Base-by-base conservation (phyloP, 306 rosid genomes). In the Canavalia gladiata region DNA sequence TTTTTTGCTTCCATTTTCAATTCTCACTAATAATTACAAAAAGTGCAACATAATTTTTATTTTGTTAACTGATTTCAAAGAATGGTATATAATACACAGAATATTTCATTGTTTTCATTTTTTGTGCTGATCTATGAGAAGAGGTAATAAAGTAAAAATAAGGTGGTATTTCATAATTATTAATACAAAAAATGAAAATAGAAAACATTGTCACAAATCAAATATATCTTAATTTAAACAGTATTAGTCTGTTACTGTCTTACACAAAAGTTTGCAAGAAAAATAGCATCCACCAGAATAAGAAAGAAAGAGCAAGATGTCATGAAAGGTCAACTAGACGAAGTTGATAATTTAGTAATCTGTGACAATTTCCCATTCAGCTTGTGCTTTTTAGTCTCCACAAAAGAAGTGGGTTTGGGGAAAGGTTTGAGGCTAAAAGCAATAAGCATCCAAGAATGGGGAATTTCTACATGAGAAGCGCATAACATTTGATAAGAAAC, bases 401-500 rank as follows among this genome's bases (percentile, higher is more conserved):
- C 62, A 39, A 11, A 65, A 52, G 39, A 29, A 63, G 70, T 4
- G 49, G 37, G 47, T 49, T 42, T 50, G 51, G 60, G 0, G 5
- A 2, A 41, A 30, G 31, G 13, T 62, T 50, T 71, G 37, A 28
- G 56, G 12, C 51, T 67, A 30, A 31, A 60, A 10, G 57, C 33
- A 60, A 43, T 12, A 12, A 11, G 45, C 34, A 64, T 66, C 82
- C 33, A 68, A 31, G 70, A 78, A 28, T 42, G 42, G 11, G 28
- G 70, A 68, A 49, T 8, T 58, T 84, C 45, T 47, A 51, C 45
- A 74, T 18, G 69, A 58, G 46, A 52, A 60, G 1, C 64, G 72
- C 34, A 59, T 12, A 76, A 67, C 51, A 82, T 68, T 59, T 68
- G 42, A 76, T 57, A 68, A 49, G 49, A 68, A 69, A 57, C 63